Evolutionary conservation across 176 grass and related monocot species (phyloP), one percentile per base, ranked within the genome.

Genomic region (Otatea glauca): DNA sequence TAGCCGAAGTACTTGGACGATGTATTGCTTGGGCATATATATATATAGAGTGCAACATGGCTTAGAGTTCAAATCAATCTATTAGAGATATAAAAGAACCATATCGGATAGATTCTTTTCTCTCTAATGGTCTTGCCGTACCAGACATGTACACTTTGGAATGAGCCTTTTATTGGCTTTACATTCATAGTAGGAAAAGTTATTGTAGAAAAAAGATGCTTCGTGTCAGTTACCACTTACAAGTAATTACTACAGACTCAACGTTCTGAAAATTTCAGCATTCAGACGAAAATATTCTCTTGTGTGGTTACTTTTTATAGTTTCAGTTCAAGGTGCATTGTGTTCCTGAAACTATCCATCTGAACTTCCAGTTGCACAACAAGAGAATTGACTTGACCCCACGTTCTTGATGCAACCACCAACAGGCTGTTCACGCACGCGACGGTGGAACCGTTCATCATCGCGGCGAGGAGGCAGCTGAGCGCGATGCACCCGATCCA

Each of bases 401-500:
- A 10, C 2, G 7, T 14, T 41, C 7, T 70, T 85, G 27, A 49
- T 50, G 32, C 15, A 23, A 24, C 5, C 6, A 24, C n/a, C 5
- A 11, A 55, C 24, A 94, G 94, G 96, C 70, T 99, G 43, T 84
- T 85, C 75, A 99, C 96, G 13, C 96, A 99, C 43, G 96, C 96
- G 9, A 60, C 93, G 3, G 91, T 96, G 53, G 96, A 99, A 74
- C 96, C 93, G 10, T 99, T 99, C 78, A 87, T 99, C 85, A 99
- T 99, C 73, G 93, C 96, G 27, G 83, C 93, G 0, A 92, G 68
- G 83, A 83, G 96, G 90, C 96, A 99, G 55, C 72, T 99, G 29
- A 99, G 96, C 74, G 59, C 77, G 24, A 94, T 99, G 93, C 96
- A 96, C 77, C 96, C 96, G 0, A 89, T 99, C 86, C 86, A 94